Conservation (phyloP, 768 basidiomycete genomes). For the Tulasnella sp. region DNA sequence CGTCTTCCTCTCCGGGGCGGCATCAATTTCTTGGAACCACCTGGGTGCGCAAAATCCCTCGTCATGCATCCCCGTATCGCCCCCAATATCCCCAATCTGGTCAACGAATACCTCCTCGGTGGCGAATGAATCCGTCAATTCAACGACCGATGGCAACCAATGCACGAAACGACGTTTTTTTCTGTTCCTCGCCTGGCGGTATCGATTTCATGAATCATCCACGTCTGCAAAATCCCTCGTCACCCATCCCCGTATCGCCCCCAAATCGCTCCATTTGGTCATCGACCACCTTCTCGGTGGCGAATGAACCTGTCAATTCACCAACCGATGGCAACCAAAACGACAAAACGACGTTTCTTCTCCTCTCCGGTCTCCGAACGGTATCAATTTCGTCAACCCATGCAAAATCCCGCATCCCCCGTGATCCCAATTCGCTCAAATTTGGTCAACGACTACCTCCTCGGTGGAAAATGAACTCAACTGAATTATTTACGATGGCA, state of each 20-base stretch:
- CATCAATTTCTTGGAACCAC: no score
- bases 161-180: not conserved
- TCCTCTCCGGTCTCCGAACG: not conserved
- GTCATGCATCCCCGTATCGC: not conserved
- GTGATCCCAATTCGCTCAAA: not conserved
- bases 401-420: not conserved
- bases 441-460: conserved; percentile 7
- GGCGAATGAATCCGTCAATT: not conserved
- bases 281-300: not conserved
- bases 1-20: not conserved
- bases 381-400: not conserved
- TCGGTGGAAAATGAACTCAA: conserved; percentile 13
- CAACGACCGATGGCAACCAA: not conserved
- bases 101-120: conserved; percentile 8
- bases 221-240: not conserved
- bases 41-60: not conserved
- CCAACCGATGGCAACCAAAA: not conserved
- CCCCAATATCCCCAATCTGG: not conserved
- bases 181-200: not conserved
- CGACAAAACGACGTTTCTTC: not conserved
- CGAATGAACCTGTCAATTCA: not conserved
- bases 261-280: not conserved
- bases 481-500: not conserved
- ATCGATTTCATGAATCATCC: no score
- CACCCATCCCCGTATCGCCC: not conserved